A percentile compares a stretch with the other conserved stretches of the same genome.
These are phyloP conservation scores for Aspergillus intermedius DNA, from an alignment of 2,329 filamentous ascomycete genomes.

Conservation along the genomic window DNA sequence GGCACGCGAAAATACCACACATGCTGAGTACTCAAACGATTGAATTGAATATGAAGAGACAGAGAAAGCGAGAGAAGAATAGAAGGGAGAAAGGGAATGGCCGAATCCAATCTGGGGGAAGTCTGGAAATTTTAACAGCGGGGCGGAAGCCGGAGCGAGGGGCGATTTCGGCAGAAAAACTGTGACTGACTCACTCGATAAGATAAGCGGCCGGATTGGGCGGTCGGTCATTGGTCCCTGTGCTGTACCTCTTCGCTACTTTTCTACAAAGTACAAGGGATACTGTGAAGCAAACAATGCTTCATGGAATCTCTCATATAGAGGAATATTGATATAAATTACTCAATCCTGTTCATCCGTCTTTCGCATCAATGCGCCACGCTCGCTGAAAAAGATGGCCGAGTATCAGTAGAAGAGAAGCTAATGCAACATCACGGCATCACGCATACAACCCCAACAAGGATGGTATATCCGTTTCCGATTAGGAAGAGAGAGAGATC, in stretches of 20 bases:
- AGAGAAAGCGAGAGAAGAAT: slow-evolving; percentile 5
- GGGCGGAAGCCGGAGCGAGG: slow-evolving; percentile 19
- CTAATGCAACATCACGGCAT: slow-evolving; percentile 13
- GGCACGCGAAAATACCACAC: slow-evolving; percentile 97
- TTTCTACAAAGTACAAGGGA: slow-evolving; percentile 4
- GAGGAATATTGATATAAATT: background rate
- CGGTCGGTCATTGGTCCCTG: background rate
- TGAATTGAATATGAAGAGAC: slow-evolving; percentile 10
- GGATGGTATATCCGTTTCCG: slow-evolving; percentile 12
- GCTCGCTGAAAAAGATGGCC: slow-evolving; percentile 16
- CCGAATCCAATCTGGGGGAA: slow-evolving; percentile 13
- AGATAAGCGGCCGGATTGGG: slow-evolving; percentile 14
- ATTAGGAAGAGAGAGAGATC: background rate
- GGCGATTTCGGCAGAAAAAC: slow-evolving; percentile 22
- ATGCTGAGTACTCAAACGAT: slow-evolving; percentile 51
- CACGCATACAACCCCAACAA: background rate
- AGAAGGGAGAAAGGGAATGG: slow-evolving; percentile 13
- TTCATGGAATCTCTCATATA: background rate
- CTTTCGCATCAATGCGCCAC: slow-evolving; percentile 17
- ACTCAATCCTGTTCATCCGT: background rate
- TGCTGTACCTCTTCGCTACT: background rate
- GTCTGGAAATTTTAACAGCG: slow-evolving; percentile 19
- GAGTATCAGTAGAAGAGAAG: slow-evolving; percentile 3
- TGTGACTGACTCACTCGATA: slow-evolving; percentile 23
- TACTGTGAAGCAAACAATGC: background rate